Evolutionary conservation across 2,329 filamentous ascomycete genomes (phyloP).

Genomic region (Clarireedia sp.): DNA sequence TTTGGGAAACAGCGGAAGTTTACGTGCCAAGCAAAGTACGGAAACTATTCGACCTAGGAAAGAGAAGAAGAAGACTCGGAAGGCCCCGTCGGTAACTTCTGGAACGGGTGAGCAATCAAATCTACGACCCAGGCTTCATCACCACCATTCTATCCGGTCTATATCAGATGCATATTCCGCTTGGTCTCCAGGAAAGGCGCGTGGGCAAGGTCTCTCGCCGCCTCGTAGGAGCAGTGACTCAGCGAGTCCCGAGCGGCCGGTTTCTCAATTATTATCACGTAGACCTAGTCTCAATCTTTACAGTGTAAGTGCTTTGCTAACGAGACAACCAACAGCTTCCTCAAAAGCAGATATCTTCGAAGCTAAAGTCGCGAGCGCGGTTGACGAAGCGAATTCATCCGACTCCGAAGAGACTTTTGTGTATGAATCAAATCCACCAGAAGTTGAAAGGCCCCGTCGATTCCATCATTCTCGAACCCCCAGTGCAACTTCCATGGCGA

Average conservation of each 20-base stretch:
- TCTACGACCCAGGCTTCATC: constrained; percentile 33
- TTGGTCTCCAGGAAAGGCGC: constrained; percentile 15
- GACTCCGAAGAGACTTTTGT: constrained; percentile 98
- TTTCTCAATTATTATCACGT: constrained; percentile 28
- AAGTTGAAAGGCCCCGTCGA: constrained; percentile 52
- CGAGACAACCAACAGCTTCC: constrained; percentile 52
- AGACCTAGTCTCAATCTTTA: constrained; percentile 32
- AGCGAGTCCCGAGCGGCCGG: constrained; percentile 22
- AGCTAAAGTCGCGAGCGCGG: constrained; percentile 89
- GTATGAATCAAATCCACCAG: constrained; percentile 93
- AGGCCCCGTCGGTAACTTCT: constrained; percentile 62
- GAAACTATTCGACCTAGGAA: constrained; percentile 94
- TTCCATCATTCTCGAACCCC: constrained; percentile 92
- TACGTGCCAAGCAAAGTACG: constrained; percentile 82
- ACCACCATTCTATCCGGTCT: constrained; percentile 29
- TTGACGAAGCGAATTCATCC: constrained; percentile 92
- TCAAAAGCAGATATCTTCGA: constrained; percentile 98
- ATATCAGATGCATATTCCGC: constrained; percentile 14
- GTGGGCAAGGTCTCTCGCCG: constrained; percentile 25
- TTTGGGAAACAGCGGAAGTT: constrained; percentile 56
- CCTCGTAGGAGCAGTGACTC: constrained; percentile 18
- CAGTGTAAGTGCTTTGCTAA: constrained; percentile 39
- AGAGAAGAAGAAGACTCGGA: constrained; percentile 74
- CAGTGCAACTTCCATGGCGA: constrained; percentile 78
- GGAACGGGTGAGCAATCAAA: constrained; percentile 58